Percentiles rank a stretch among this genome's conserved stretches.
These are phyloP conservation scores for Nothophaeocryptopus gaeumannii DNA, from an alignment of 2,329 filamentous ascomycete species.

Conservation along the genomic window DNA sequence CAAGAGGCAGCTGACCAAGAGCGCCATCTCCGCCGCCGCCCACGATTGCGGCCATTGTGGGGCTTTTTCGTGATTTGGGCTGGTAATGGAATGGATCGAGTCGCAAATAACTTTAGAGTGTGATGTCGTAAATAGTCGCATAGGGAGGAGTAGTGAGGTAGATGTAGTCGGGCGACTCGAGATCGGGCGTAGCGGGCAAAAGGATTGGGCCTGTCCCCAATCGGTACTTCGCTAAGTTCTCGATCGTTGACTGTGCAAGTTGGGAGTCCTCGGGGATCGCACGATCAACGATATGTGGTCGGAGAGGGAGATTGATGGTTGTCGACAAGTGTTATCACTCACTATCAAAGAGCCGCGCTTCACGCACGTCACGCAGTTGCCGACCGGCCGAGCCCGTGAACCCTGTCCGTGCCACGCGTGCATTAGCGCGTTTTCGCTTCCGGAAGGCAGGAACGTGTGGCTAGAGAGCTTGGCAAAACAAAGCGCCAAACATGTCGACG, in stretches of 20 bases:
- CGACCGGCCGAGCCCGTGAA: neutral
- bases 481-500: neutral
- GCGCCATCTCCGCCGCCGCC: slow-evolving; percentile 42
- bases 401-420: neutral
- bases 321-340: slow-evolving; percentile 7
- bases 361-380: neutral
- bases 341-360: neutral
- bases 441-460: slow-evolving; percentile 5
- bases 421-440: neutral
- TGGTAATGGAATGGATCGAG: neutral
- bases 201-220: too few relatives aligned
- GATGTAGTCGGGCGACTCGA: too few relatives aligned
- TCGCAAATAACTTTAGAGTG: neutral
- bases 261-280: too few relatives aligned
- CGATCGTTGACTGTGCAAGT: too few relatives aligned
- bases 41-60: slow-evolving; percentile 46
- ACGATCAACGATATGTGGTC: too few relatives aligned
- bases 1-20: slow-evolving; percentile 68
- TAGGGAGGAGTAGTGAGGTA: too few relatives aligned
- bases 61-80: neutral
- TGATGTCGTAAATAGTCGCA: neutral
- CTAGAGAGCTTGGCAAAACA: slow-evolving; percentile 3
- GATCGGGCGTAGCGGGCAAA: too few relatives aligned
- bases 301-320: too few relatives aligned
- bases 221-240: too few relatives aligned